A percentile compares a stretch with the other conserved stretches of the same genome.
These are phyloP conservation scores for Citrus trifoliata DNA, from an alignment of 345 rosid species.

Conservation along the genomic window DNA sequence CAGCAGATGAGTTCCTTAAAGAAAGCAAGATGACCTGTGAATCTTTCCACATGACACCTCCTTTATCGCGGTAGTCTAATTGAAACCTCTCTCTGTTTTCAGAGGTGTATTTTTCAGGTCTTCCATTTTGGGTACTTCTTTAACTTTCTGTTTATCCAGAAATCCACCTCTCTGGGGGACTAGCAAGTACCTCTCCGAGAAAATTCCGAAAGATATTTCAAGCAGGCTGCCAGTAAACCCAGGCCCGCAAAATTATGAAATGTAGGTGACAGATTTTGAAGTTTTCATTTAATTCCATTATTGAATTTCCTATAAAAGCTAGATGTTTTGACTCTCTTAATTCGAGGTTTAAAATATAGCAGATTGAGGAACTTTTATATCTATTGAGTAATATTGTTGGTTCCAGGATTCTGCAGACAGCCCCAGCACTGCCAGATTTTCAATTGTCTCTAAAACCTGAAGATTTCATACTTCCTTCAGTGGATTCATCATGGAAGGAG, in stretches of 20 bases:
- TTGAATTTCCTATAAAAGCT: background rate
- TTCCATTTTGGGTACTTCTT: background rate
- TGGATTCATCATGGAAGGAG: slow-evolving; percentile 29
- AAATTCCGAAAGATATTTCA: slow-evolving; percentile 23
- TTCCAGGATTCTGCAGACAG: slow-evolving; percentile 32
- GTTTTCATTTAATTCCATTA: background rate
- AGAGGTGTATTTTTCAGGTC: background rate
- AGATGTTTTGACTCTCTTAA: background rate
- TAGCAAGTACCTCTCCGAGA: slow-evolving; percentile 30
- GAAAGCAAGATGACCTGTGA: slow-evolving; percentile 53
- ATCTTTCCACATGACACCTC: slow-evolving; percentile 43
- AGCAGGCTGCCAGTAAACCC: slow-evolving; percentile 16
- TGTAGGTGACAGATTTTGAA: slow-evolving; percentile 15
- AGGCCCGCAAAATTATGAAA: slow-evolving; percentile 19
- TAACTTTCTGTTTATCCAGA: slow-evolving; percentile 12
- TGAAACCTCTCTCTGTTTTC: background rate
- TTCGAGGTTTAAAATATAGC: background rate
- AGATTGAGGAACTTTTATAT: background rate
- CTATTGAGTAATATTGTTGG: background rate
- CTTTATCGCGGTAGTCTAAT: slow-evolving; percentile 50
- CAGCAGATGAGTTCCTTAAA: slow-evolving; percentile 56
- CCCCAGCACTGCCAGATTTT: slow-evolving; percentile 39
- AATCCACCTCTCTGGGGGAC: slow-evolving; percentile 34
- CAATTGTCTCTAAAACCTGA: slow-evolving; percentile 38
- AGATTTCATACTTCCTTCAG: slow-evolving; percentile 34